Evolutionary conservation across 306 rosid genomes (phyloP).

Genomic region (Cyamopsis tetragonoloba): DNA sequence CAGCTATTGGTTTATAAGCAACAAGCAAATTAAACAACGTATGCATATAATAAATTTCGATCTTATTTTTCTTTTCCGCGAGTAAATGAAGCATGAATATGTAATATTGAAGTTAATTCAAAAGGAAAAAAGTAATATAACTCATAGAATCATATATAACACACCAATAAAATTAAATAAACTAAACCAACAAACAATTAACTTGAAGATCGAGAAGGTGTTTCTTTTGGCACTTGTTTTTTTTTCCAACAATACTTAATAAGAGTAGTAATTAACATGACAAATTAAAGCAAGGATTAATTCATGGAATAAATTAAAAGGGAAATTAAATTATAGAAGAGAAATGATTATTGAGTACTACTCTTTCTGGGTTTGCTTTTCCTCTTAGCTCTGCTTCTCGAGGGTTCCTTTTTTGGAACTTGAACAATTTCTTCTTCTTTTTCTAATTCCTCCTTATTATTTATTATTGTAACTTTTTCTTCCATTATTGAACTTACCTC

Average conservation of each 20-base stretch:
- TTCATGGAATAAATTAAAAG: conserved; percentile 1
- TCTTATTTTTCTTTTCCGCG: conserved; percentile 2
- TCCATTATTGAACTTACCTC: conserved; percentile 33
- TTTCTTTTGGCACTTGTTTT: background rate
- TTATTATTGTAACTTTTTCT: conserved; percentile 22
- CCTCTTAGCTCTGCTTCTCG: conserved; percentile 67
- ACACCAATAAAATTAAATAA: no score
- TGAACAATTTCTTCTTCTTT: conserved; percentile 23
- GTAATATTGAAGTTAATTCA: background rate
- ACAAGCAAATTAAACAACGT: background rate
- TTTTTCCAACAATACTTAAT: background rate
- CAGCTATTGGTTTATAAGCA: background rate
- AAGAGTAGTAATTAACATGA: no score
- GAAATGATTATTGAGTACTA: conserved; percentile 22
- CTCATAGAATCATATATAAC: background rate
- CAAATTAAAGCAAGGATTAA: background rate
- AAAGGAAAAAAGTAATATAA: conserved; percentile 11
- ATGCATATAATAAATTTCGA: background rate
- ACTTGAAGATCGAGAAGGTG: background rate
- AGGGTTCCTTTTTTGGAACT: conserved; percentile 33
- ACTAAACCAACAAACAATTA: background rate
- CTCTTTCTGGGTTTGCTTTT: conserved; percentile 94
- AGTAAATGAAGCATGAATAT: conserved; percentile 1
- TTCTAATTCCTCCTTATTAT: conserved; percentile 19
- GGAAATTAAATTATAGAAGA: background rate